Evolutionary conservation across 257 asterid species (phyloP), one percentile per base, ranked within the genome.

Genomic region (Verbascum thapsus): DNA sequence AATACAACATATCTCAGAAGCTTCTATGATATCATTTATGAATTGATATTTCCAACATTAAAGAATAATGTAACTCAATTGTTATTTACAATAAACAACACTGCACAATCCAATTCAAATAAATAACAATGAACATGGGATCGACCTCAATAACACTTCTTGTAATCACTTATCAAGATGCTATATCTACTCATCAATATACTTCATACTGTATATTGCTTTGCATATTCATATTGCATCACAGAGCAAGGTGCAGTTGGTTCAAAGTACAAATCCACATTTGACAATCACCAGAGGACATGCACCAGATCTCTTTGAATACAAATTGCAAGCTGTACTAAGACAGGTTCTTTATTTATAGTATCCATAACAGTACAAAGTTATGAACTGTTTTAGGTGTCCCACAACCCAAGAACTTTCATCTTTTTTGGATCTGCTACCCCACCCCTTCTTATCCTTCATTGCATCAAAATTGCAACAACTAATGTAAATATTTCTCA

Each of bases 251-350:
- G 7, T 50, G 1, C 32, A 7, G 26, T 5, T 17, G 49, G 50
- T 40, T 58, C 20, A 2, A 41, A 11, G 8, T 20, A 58, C 12
- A 18, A 19, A 63, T 22, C 42, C 64, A 4, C 62, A 71, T 16
- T 63, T 64, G 44, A 47, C 63, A 4, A 55, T 23, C 49, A 48
- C 35, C 58, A 49, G 0, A 49, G 7, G 3, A 63, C 16, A 30
- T 23, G 35, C 12, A 30, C 16, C 63, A 22, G 55, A n/a, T 62
- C 44, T 45, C 62, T 41, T 23, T 12, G 19, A 55, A 18, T 26
- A 41, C 43, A 30, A 35, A 59, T 16, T 40, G 45, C 19, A 38
- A 32, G 53, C 20, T 37, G 6, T 9, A 12, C 54, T 12, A 37
- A 51, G 51, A 45, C 5, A 60, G 57, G 19, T 32, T n/a, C 41